A percentile compares a stretch with the other conserved stretches of the same genome.
Conservation (phyloP, 371 early-diverging fungal species). For the Synchytrium microbalum region DNA sequence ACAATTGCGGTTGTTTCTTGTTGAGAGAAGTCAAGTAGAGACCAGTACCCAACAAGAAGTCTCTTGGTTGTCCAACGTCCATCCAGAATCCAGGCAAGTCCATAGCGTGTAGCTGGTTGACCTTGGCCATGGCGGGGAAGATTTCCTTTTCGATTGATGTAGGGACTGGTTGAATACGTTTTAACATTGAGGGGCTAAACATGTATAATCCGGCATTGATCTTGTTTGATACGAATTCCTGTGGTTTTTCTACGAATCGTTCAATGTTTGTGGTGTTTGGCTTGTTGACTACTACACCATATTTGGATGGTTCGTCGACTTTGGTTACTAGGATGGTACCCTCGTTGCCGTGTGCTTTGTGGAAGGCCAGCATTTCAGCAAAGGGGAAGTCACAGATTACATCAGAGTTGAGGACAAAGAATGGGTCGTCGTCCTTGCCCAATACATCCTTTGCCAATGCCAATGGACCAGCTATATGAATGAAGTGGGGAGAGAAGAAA, state of each 20-base stretch:
- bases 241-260: slow-evolving; percentile 98
- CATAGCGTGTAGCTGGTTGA: slow-evolving; percentile 78
- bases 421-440: slow-evolving; percentile 80
- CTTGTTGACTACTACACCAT: slow-evolving; percentile 87
- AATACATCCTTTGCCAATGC: slow-evolving; percentile 89
- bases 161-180: slow-evolving; percentile 86
- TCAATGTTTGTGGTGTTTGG: slow-evolving; percentile 62
- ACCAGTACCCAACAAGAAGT: slow-evolving; percentile 93
- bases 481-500: not conserved
- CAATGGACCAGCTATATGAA: slow-evolving; percentile 82
- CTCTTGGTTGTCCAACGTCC: slow-evolving; percentile 99
- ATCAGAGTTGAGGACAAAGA: slow-evolving; percentile 99
- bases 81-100: slow-evolving; percentile 98
- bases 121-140: slow-evolving; percentile 90
- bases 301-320: slow-evolving; percentile 95
- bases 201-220: slow-evolving; percentile 99
- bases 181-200: slow-evolving; percentile 82
- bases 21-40: slow-evolving; percentile 76
- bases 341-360: slow-evolving; percentile 76
- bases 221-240: slow-evolving; percentile 85
- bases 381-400: slow-evolving; percentile 98
- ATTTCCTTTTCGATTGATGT: slow-evolving; percentile 98
- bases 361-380: slow-evolving; percentile 76
- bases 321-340: slow-evolving; percentile 94
- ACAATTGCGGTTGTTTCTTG: slow-evolving; percentile 57